Base-by-base conservation (phyloP, 2,329 filamentous ascomycete genomes). In the Penicillium digitatum region DNA sequence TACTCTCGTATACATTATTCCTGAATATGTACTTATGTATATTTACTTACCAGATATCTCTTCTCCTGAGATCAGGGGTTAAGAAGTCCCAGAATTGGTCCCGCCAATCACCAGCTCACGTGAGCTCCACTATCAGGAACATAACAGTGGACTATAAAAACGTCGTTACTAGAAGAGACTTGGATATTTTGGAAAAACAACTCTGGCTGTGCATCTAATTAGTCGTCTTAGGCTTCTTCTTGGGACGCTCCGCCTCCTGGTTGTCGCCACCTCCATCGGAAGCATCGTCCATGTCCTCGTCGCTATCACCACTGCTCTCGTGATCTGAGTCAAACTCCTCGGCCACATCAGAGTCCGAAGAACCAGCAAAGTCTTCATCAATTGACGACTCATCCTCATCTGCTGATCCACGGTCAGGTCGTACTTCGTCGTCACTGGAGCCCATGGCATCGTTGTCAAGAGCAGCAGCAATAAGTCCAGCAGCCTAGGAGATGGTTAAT, bases 301-400 rank as follows among this genome's bases (percentile, higher is more conserved):
- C 86, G 40, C 81, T 83, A 58, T 83, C 87, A 63, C 83, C 90
- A 48, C 85, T 89, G 69, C 90, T 96, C 70, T 95, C 90, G 69
- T 96, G 93, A 43, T 84, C 87, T 50, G 89, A 93, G 74, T 99
- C 94, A 65, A 85, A 99, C 71, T 99, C 95, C 74, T 99, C 94
- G 0, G 93, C 94, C 2, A 96, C 92, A 64, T 99, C 94, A 50
- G 89, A 95, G 62, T 99, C 94, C 14, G 88, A 92, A 59, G 95
- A 90, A 6, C 88, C 89, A 65, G 88, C 84, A 80, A 99, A 99
- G 76, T 99, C 94, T 72, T 99, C 94, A 66, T 99, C 94, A 9
- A 92, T 86, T 57, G 88, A 93, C 78, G 97, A 93, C 69, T 93
- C 89, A 67, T 99, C 94, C 74, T 99, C 94, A 69, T 97, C 94